Evolutionary conservation across 176 grass and related monocot genomes (phyloP), one percentile per base, ranked within the genome.

Genomic region (Alopecurus myosuroides): DNA sequence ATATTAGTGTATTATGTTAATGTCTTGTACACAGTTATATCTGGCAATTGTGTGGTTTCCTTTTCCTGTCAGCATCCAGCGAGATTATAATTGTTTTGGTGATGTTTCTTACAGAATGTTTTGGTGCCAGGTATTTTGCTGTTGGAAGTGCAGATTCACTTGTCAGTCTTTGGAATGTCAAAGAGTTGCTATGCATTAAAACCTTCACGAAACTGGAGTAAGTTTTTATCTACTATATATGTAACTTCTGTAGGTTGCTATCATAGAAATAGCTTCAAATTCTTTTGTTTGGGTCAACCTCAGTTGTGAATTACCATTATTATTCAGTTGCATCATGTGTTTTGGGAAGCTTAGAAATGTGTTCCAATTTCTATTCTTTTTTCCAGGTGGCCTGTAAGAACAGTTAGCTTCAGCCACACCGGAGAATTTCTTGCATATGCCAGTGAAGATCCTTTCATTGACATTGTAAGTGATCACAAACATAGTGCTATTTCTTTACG

Each of bases 201-300:
- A 99, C 97, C 85, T 99, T 99, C 88, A 92, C 91, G 65, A 99
- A 99, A 92, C 94, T 99, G 35, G 97, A 98, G 96, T 98, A 94
- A 52, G 87, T 67, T 84, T 70, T 60, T 46, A 17, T 52, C 22
- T 67, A 50, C 19, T 30, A 5, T 49, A 49, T 26, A 8, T 40
- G 33, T 45, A 12, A 44, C 35, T 12, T 77, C 76, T 57, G 13
- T 53, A 26, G n/a, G 11, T 37, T 65, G 33, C 28, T 53, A 44
- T 75, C 6, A 58, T 79, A 66, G 19, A 30, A 78, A 42, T 62
- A 29, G 1, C 55, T 34, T 50, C 35, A 36, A 8, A 41, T 77
- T 18, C 2, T 51, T 77, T 63, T 81, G 56, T 76, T 49, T 77
- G 25, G 62, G 31, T 51, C 11, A 60, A 37, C 23, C 3, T 72